phyloP scores from a whole-genome alignment of 352 stramenopile species.

The Phytophthora vignae region DNA sequence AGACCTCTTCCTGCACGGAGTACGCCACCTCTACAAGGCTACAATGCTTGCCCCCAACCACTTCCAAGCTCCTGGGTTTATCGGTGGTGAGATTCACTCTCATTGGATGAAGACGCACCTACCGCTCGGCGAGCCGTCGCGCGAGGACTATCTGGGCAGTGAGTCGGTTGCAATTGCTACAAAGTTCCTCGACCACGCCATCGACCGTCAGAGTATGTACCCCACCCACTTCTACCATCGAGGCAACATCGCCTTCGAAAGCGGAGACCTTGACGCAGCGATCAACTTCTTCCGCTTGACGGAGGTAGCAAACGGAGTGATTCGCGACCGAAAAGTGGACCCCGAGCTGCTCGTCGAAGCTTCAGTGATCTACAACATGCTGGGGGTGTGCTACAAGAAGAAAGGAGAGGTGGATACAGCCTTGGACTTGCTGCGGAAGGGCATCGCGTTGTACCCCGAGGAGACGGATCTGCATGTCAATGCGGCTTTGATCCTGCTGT shows the following conservation, averaged over 20 bases:
- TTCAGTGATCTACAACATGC: slow-evolving; percentile 57
- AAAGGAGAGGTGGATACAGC: slow-evolving; percentile 41
- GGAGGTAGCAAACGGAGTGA: slow-evolving; percentile 39
- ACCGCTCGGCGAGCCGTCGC: background rate
- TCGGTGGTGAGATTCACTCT: slow-evolving; percentile 45
- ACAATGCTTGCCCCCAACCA: slow-evolving; percentile 27
- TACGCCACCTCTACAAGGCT: slow-evolving; percentile 65
- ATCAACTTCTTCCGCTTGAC: slow-evolving; percentile 46
- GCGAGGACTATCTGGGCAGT: slow-evolving; percentile 36
- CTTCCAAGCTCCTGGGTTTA: slow-evolving; percentile 44
- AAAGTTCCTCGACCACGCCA: slow-evolving; percentile 43
- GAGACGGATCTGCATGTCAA: slow-evolving; percentile 63
- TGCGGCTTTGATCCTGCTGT: slow-evolving; percentile 42
- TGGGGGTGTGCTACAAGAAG: slow-evolving; percentile 41
- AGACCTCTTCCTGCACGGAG: slow-evolving; percentile 39
- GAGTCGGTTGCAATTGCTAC: slow-evolving; percentile 37
- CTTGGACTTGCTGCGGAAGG: slow-evolving; percentile 40
- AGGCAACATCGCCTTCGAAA: slow-evolving; percentile 46
- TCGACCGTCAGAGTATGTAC: slow-evolving; percentile 35
- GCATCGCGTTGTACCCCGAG: slow-evolving; percentile 44
- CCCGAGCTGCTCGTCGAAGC: slow-evolving; percentile 45
- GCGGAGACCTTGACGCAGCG: slow-evolving; percentile 43
- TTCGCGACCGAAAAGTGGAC: slow-evolving; percentile 48
- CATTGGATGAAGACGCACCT: slow-evolving; percentile 39
- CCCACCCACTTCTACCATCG: slow-evolving; percentile 55